phyloP scores from a whole-genome alignment of 108 stramenopile species.

The Cyclostephanos invisitatus region DNA sequence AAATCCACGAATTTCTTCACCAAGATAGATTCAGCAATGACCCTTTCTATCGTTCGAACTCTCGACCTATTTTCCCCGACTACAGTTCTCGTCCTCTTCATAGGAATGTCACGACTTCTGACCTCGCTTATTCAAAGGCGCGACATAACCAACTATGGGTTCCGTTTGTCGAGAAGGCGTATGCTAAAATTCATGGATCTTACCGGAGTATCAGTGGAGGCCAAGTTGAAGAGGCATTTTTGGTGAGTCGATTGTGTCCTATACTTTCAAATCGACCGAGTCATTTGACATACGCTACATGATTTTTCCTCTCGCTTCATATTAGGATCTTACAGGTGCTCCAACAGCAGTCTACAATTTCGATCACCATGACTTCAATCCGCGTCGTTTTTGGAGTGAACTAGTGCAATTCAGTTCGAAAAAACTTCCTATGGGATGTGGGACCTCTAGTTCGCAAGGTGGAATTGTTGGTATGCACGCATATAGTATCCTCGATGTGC shows the following conservation, averaged over 20 bases:
- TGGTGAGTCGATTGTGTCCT: constrained; percentile 1
- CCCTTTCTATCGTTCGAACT: constrained; percentile 26
- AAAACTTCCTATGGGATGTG: constrained; percentile 79
- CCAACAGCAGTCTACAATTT: constrained; percentile 67
- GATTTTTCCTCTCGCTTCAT: neutral
- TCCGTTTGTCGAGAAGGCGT: constrained; percentile 95
- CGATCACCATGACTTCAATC: constrained; percentile 53
- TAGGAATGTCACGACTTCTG: constrained; percentile 34
- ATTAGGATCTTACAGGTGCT: constrained; percentile 79
- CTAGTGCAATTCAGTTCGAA: constrained; percentile 57
- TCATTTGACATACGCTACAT: neutral
- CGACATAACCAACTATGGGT: constrained; percentile 90
- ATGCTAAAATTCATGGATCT: constrained; percentile 90
- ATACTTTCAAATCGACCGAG: neutral
- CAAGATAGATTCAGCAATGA: constrained; percentile 43
- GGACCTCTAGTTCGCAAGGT: constrained; percentile 56
- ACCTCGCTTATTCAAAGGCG: constrained; percentile 72
- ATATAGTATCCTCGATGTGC: constrained; percentile 90
- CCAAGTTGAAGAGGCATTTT: constrained; percentile 82
- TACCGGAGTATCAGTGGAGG: constrained; percentile 81
- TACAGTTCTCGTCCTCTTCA: constrained; percentile 18
- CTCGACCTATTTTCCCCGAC: constrained; percentile 1
- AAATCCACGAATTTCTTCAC: constrained; percentile 53
- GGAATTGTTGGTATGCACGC: constrained; percentile 93
- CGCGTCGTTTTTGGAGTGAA: constrained; percentile 61